Percentiles rank a stretch among this genome's conserved stretches.
Conservation (phyloP, 805 yeast genomes). For the Schwanniomyces vanrijiae region DNA sequence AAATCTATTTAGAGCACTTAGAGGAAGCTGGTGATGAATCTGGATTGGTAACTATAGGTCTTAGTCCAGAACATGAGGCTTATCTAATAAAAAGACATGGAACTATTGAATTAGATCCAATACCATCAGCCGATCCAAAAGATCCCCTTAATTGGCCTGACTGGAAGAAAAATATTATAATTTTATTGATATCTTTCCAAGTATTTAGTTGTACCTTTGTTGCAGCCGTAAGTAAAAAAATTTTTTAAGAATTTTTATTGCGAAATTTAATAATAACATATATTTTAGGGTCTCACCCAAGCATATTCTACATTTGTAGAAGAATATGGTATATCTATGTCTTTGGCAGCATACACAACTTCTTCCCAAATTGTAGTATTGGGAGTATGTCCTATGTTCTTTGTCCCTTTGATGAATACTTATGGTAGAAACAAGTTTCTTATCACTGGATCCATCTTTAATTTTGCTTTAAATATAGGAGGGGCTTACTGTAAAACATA, state of each 20-base stretch:
- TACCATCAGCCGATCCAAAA: slow-evolving; percentile 11
- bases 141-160: slow-evolving; percentile 19
- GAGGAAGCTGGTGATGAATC: neutral
- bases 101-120: slow-evolving; percentile 12
- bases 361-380: slow-evolving; percentile 9
- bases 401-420: slow-evolving; percentile 15
- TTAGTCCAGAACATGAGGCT: slow-evolving; percentile 2
- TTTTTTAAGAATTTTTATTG: neutral
- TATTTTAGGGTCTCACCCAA: neutral
- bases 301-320: neutral
- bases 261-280: neutral
- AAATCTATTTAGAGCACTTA: neutral
- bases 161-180: slow-evolving; percentile 9
- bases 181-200: slow-evolving; percentile 13
- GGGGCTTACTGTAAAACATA: slow-evolving; percentile 12
- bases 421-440: slow-evolving; percentile 13
- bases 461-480: slow-evolving; percentile 11
- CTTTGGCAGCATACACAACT: slow-evolving; percentile 8
- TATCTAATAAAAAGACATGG: slow-evolving; percentile 14
- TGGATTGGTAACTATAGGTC: neutral
- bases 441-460: slow-evolving; percentile 8
- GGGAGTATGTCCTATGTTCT: slow-evolving; percentile 10
- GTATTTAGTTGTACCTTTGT: slow-evolving; percentile 13
- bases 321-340: slow-evolving; percentile 3
- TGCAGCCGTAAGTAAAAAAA: slow-evolving; percentile 12